Evolutionary conservation across 192 early-diverging fungal species (phyloP), one percentile per base, ranked within the genome.

Genomic region (Coemansia sp.): DNA sequence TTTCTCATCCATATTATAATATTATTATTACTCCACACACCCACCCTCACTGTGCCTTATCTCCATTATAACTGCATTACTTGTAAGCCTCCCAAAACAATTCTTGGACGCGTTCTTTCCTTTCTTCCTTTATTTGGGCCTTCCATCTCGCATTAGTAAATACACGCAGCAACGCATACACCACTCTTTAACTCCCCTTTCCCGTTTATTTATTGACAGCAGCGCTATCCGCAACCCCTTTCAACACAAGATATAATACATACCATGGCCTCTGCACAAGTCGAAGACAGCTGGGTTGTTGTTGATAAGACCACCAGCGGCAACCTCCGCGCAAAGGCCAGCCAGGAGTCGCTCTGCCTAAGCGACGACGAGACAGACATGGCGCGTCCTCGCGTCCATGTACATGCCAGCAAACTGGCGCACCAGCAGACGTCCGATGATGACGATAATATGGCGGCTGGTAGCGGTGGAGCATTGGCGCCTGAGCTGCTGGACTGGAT

Each of bases 221-320:
- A 17, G 38, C 17, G n/a, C 17, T 41, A 6, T 41, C 57, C 16
- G 32, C 51, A 9, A 25, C 51, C 20, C 20, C 20, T 60, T 37
- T 60, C 13, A 60, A n/a, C 17, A 63, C 39, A 7, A 38, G 39
- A 59, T 39, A 4, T 6, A 59, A 59, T 6, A 57, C 6, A 16
- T 8, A 17, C 55, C 10, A 59, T 59, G 57, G 57, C 57, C 37
- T 41, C 57, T 59, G 57, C 57, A 59, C 57, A 65, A 38, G 74
- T 70, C 59, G 78, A 81, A 61, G 79, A 82, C 41, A 76, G 79
- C 79, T 82, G 79, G 79, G 70, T 82, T n/a, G 79, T 82, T 8
- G 79, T 82, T 5, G 79, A 82, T 68, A 82, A 82, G 79, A 74
- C 79, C 4, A 60, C 79, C 5, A 64, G 56, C 39, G 74, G 79